Conservation (phyloP, 164 flowering plant genomes). For the Cinnamomum chago region DNA sequence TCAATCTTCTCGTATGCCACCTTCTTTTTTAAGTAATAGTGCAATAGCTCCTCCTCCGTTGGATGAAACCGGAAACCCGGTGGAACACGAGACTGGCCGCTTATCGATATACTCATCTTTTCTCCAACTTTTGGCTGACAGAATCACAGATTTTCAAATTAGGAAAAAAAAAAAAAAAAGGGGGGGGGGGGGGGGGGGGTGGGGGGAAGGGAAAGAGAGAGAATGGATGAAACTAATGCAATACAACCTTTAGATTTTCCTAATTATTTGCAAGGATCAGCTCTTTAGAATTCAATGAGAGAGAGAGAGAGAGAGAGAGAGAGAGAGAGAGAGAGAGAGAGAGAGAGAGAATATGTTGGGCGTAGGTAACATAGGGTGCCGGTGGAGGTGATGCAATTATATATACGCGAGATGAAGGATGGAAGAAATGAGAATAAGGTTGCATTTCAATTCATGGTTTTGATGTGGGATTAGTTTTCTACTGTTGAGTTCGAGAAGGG, state of each 20-base stretch:
- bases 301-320: neutral
- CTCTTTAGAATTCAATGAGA: neutral
- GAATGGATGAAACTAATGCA: neutral
- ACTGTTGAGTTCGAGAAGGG: neutral
- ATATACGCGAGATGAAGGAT: constrained; percentile 2
- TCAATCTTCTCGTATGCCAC: constrained; percentile 72
- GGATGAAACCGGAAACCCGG: constrained; percentile 95
- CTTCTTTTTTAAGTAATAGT: constrained; percentile 82
- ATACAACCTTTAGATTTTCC: neutral
- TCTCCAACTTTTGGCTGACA: too few relatives aligned
- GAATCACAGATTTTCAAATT: neutral
- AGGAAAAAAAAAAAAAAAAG: neutral
- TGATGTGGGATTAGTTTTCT: constrained; percentile 6
- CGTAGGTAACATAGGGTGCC: neutral
- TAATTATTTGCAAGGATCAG: neutral
- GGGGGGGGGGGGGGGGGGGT: too few relatives aligned
- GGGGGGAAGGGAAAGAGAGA: neutral
- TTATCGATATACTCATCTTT: constrained; percentile 62
- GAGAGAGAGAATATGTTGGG: neutral
- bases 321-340: neutral
- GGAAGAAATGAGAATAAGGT: constrained; percentile 4
- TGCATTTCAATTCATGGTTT: constrained; percentile 4
- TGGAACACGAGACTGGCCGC: constrained; percentile 79
- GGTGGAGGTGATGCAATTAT: neutral
- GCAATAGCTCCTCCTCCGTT: constrained; percentile 89